phyloP scores from a whole-genome alignment of 345 rosid genomes.

The Ceriops decandra region DNA sequence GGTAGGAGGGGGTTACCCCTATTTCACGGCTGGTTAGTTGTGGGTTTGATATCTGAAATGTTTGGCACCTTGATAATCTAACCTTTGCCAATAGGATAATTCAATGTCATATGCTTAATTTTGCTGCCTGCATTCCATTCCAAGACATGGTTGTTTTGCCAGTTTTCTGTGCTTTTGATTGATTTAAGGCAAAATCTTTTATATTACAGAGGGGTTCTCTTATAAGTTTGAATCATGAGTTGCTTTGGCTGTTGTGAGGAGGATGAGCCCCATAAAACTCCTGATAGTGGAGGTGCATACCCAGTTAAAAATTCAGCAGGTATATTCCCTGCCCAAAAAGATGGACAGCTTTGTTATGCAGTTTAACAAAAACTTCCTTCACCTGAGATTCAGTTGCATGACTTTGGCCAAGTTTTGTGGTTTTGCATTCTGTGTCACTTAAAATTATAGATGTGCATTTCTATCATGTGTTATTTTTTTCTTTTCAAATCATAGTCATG shows the following conservation, averaged over 20 bases:
- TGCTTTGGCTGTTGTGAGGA: slow-evolving; percentile 83
- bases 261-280: slow-evolving; percentile 59
- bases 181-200: neutral
- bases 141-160: no score
- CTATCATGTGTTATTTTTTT: neutral
- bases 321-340: slow-evolving; percentile 21
- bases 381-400: neutral
- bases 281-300: slow-evolving; percentile 64
- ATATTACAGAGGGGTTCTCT: slow-evolving; percentile 14
- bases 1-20: no score
- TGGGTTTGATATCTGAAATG: no score
- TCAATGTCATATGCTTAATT: no score
- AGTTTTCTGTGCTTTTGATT: no score
- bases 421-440: neutral
- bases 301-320: slow-evolving; percentile 59
- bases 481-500: neutral
- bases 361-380: neutral
- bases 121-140: no score
- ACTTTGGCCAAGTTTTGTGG: neutral
- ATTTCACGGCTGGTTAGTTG: no score
- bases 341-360: neutral
- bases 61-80: no score
- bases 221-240: slow-evolving; percentile 50
- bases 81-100: no score
- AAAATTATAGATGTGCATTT: neutral